Evolutionary conservation across 192 early-diverging fungal genomes (phyloP).

Genomic region (Coemansia erecta): DNA sequence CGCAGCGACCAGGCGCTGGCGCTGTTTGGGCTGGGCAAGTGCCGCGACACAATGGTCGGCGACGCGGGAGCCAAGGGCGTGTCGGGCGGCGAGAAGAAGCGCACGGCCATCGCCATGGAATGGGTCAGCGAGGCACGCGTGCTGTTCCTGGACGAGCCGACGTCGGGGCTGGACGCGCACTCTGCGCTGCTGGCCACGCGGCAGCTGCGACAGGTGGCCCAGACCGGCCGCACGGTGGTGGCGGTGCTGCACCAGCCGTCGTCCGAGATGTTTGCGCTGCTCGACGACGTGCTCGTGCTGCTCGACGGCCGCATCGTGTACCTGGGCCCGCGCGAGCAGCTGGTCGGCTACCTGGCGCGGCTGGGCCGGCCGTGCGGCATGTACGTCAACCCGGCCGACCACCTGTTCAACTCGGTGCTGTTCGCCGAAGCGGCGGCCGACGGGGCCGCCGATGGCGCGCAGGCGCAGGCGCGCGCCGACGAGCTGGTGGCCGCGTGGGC

Average conservation of each 20-base stretch:
- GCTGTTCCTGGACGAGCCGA: conserved; percentile 71
- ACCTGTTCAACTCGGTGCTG: conserved; percentile 58
- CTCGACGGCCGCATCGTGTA: conserved; percentile 70
- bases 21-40: conserved; percentile 63
- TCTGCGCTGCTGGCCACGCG: conserved; percentile 56
- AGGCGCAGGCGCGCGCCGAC: conserved; percentile 13
- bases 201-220: conserved; percentile 47
- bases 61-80: conserved; percentile 63
- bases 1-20: conserved; percentile 49
- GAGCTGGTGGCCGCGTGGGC: conserved; percentile 44
- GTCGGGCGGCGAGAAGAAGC: conserved; percentile 72
- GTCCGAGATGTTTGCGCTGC: conserved; percentile 59
- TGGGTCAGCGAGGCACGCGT: conserved; percentile 66
- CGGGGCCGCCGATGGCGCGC: neutral
- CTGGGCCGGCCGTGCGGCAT: conserved; percentile 54
- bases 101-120: conserved; percentile 73
- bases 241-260: conserved; percentile 58
- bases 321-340: conserved; percentile 51
- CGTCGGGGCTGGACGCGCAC: conserved; percentile 65
- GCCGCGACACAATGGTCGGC: conserved; percentile 67
- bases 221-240: conserved; percentile 44
- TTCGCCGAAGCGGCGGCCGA: conserved; percentile 34
- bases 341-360: conserved; percentile 51
- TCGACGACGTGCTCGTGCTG: conserved; percentile 69
- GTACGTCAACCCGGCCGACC: conserved; percentile 60